These are phyloP conservation scores for Scedosporium minutisporum DNA, from an alignment of 2,329 filamentous ascomycete species.

Conservation along the genomic window DNA sequence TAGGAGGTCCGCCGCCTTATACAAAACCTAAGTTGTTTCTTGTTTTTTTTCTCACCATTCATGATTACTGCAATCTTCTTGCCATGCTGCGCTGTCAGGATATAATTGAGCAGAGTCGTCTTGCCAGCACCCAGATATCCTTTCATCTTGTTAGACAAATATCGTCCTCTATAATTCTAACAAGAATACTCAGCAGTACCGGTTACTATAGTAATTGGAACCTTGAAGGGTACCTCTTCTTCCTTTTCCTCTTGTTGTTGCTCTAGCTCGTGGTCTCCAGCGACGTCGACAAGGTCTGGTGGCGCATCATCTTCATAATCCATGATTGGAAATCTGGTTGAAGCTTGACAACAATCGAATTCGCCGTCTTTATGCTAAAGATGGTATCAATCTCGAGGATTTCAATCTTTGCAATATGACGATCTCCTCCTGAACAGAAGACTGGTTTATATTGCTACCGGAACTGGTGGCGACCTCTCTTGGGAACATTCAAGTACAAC, in stretches of 20 bases:
- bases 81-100: slow-evolving; percentile 86
- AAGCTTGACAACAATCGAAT: too few species aligned
- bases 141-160: slow-evolving; percentile 21
- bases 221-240: slow-evolving; percentile 50
- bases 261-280: slow-evolving; percentile 20
- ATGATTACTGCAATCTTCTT: slow-evolving; percentile 98
- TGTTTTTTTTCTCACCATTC: slow-evolving; percentile 49
- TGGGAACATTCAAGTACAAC: too few species aligned
- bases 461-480: too few species aligned
- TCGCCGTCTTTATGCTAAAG: neutral
- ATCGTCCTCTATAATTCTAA: too few species aligned
- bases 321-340: slow-evolving; percentile 27
- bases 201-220: slow-evolving; percentile 79
- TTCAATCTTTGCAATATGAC: neutral
- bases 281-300: slow-evolving; percentile 48
- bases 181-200: slow-evolving; percentile 32
- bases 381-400: neutral
- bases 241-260: slow-evolving; percentile 17
- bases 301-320: slow-evolving; percentile 58
- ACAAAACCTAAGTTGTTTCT: neutral
- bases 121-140: slow-evolving; percentile 94
- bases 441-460: too few species aligned
- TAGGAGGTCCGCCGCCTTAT: slow-evolving; percentile 12
- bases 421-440: too few species aligned
- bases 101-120: slow-evolving; percentile 91